Evolutionary conservation across 1,139 yeast genomes (phyloP).

Genomic region (Pichia norvegensis): DNA sequence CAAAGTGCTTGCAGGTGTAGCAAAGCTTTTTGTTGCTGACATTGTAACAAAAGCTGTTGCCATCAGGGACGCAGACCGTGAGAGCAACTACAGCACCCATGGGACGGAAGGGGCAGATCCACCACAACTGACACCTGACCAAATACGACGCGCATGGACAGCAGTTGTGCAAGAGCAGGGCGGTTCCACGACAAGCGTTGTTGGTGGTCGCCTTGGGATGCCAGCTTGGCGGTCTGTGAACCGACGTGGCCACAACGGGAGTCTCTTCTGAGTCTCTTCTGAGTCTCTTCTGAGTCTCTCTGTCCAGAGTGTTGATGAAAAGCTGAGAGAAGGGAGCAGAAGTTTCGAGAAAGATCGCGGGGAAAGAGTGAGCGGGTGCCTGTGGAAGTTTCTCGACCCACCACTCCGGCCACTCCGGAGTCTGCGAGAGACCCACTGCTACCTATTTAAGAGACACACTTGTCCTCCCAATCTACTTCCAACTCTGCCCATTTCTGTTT

Average conservation of each 20-base stretch:
- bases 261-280: background rate
- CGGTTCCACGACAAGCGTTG: background rate
- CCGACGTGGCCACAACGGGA: background rate
- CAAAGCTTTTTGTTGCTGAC: slow-evolving; percentile 84
- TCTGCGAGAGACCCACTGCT: no score
- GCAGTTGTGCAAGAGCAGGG: slow-evolving; percentile 49
- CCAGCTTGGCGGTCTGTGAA: slow-evolving; percentile 1
- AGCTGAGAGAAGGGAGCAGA: background rate
- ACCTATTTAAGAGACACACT: no score
- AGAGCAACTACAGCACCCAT: background rate
- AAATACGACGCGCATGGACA: slow-evolving; percentile 85
- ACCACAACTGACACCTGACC: slow-evolving; percentile 68
- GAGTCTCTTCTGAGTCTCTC: no score
- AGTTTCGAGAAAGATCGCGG: background rate
- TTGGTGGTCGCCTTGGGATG: background rate
- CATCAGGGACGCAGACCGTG: slow-evolving; percentile 47
- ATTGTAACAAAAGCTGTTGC: slow-evolving; percentile 75
- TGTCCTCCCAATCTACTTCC: background rate
- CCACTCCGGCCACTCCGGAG: background rate
- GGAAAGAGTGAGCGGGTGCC: no score
- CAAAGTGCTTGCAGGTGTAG: slow-evolving; percentile 66
- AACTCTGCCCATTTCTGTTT: background rate
- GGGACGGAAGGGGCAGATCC: slow-evolving; percentile 27
- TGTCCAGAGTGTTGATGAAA: no score
- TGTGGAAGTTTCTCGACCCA: background rate